Conservation (phyloP, 2,329 filamentous ascomycete species). For the Hirsutella minnesotensis region DNA sequence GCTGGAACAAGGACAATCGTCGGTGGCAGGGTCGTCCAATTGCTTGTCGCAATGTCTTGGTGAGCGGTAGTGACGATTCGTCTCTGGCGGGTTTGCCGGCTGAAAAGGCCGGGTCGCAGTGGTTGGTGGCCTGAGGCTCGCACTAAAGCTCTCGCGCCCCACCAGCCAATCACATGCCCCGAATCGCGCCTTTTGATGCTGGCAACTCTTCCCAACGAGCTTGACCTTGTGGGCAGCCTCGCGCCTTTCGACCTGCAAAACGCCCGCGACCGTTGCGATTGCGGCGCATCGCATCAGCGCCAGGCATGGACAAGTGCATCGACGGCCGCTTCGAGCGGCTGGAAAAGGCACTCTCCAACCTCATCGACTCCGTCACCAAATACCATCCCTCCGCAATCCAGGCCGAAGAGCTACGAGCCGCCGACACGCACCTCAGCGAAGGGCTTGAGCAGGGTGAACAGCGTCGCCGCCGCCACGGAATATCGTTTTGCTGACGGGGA, state of each 20-base stretch:
- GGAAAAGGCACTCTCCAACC: conserved; percentile 51
- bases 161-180: conserved; percentile 7
- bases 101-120: conserved; percentile 17
- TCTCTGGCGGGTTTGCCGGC: conserved; percentile 20
- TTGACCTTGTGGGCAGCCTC: not conserved
- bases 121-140: conserved; percentile 18
- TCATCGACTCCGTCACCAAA: conserved; percentile 71
- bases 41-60: conserved; percentile 16
- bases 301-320: conserved; percentile 48
- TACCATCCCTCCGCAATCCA: conserved; percentile 64
- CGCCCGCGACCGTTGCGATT: too few relatives aligned
- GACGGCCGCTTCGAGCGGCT: conserved; percentile 53
- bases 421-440: conserved; percentile 54
- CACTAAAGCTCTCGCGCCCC: not conserved
- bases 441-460: conserved; percentile 53
- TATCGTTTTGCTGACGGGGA: not conserved
- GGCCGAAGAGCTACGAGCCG: conserved; percentile 56
- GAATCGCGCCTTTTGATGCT: conserved; percentile 9
- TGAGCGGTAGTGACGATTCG: not conserved
- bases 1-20: conserved; percentile 14
- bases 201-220: not conserved
- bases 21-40: conserved; percentile 22
- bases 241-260: not conserved
- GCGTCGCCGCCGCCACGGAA: not conserved
- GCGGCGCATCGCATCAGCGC: too few relatives aligned